Conservation (phyloP, 2,329 filamentous ascomycete species). For the Colletotrichum spinosum region DNA sequence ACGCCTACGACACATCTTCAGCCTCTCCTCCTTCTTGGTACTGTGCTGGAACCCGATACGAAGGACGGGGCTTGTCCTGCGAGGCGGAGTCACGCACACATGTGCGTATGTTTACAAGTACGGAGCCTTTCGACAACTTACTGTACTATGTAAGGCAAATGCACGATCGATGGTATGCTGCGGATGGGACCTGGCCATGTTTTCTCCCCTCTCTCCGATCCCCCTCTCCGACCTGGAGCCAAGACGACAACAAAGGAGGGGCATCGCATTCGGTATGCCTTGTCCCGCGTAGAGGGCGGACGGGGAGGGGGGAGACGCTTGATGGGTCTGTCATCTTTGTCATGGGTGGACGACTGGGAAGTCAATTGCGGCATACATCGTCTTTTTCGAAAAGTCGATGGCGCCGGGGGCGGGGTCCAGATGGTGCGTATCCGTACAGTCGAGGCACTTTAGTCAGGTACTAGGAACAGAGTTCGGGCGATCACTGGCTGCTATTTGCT, state of each 20-base stretch:
- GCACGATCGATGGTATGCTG: conserved; percentile 31
- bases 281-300: conserved; percentile 18
- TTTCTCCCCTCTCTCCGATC: conserved; percentile 12
- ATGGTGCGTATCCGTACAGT: conserved; percentile 1
- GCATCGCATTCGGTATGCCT: conserved; percentile 21
- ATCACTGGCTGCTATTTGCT: neutral
- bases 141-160: conserved; percentile 23
- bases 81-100: neutral
- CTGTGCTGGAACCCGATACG: too few species aligned
- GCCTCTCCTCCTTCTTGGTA: too few species aligned
- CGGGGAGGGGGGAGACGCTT: conserved; percentile 14
- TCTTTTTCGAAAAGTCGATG: conserved; percentile 9
- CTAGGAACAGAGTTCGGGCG: conserved; percentile 23
- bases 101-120: too few species aligned
- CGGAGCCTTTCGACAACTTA: neutral
- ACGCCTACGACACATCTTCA: too few species aligned
- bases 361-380: conserved; percentile 25
- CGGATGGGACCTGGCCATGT: conserved; percentile 16
- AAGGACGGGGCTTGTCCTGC: conserved; percentile 2
- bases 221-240: conserved; percentile 14
- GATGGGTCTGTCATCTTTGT: conserved; percentile 10
- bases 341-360: conserved; percentile 16
- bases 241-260: conserved; percentile 13
- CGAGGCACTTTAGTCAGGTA: neutral
- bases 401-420: conserved; percentile 30